phyloP scores from a whole-genome alignment of 306 rosid species.

The Vigna mungo region DNA sequence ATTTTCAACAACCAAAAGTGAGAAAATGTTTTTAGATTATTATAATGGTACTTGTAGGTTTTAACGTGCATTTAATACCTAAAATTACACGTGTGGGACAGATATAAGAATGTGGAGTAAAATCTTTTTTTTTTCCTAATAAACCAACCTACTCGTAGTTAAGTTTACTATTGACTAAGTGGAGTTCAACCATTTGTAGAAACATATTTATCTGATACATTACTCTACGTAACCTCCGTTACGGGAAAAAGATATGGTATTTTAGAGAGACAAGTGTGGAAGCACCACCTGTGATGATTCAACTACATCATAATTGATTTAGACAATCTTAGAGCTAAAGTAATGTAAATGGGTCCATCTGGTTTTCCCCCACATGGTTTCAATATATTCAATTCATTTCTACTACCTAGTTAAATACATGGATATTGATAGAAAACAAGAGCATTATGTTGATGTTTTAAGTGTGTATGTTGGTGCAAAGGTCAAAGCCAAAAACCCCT shows the following conservation, averaged over 20 bases:
- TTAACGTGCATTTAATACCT: not conserved
- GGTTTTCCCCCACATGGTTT: constrained; percentile 40
- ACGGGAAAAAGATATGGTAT: not conserved
- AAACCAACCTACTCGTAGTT: constrained; percentile 12
- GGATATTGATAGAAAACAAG: constrained; percentile 1
- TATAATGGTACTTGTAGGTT: constrained; percentile 1
- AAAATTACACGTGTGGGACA: constrained; percentile 35
- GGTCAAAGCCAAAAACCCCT: constrained; percentile 18
- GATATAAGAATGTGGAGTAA: not conserved
- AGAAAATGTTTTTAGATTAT: constrained; percentile 20
- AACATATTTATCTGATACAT: constrained; percentile 27
- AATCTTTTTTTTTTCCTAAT: not conserved
- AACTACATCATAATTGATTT: constrained; percentile 49
- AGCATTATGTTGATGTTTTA: constrained; percentile 16
- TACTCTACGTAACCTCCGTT: not conserved
- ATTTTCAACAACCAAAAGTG: constrained; percentile 3
- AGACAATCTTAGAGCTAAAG: constrained; percentile 44
- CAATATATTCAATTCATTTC: constrained; percentile 46
- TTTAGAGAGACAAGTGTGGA: constrained; percentile 26
- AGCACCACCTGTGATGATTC: constrained; percentile 40
- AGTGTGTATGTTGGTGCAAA: constrained; percentile 34
- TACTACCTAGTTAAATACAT: constrained; percentile 39
- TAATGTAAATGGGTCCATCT: constrained; percentile 50
- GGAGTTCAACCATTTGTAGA: constrained; percentile 29
- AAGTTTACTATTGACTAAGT: constrained; percentile 37